phyloP scores from a whole-genome alignment of 768 basidiomycete species.

The Artomyces pyxidatus region DNA sequence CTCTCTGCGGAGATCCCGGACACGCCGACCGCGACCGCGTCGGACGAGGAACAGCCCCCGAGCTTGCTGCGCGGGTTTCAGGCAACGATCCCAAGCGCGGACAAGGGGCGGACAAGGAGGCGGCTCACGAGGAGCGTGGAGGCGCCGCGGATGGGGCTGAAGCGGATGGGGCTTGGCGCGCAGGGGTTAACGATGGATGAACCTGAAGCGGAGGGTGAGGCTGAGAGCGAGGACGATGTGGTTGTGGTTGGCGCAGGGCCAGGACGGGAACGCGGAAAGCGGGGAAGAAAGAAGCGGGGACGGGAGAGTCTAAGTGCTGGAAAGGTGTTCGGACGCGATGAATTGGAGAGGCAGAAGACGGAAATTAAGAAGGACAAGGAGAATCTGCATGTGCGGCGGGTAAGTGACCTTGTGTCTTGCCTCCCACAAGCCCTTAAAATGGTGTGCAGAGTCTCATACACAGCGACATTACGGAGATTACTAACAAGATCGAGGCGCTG shows the following conservation, averaged over 20 bases:
- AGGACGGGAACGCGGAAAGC: conserved; percentile 26
- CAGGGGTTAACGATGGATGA: conserved; percentile 58
- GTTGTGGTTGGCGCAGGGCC: conserved; percentile 45
- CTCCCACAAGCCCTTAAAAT: background rate
- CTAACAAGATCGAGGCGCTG: conserved; percentile 80
- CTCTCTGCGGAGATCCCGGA: conserved; percentile 68
- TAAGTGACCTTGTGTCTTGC: conserved; percentile 24
- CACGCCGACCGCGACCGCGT: conserved; percentile 60
- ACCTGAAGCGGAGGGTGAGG: conserved; percentile 42
- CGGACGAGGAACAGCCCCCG: conserved; percentile 66
- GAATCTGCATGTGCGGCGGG: conserved; percentile 83
- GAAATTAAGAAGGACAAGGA: conserved; percentile 91
- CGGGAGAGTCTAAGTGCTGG: conserved; percentile 61
- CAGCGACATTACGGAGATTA: conserved; percentile 83
- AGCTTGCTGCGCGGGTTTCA: conserved; percentile 87
- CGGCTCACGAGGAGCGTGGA: conserved; percentile 77
- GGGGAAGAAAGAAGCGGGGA: conserved; percentile 36
- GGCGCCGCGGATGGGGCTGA: conserved; percentile 66
- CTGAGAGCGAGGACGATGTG: conserved; percentile 71
- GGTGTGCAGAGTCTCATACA: conserved; percentile 65
- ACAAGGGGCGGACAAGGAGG: conserved; percentile 66
- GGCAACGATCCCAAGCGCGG: conserved; percentile 89
- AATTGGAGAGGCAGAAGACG: conserved; percentile 71
- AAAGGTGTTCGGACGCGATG: conserved; percentile 74
- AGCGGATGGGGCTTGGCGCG: conserved; percentile 70